Evolutionary conservation across 1,139 yeast species (phyloP), one percentile per base, ranked within the genome.

Genomic region (Blastobotrys elegans): DNA sequence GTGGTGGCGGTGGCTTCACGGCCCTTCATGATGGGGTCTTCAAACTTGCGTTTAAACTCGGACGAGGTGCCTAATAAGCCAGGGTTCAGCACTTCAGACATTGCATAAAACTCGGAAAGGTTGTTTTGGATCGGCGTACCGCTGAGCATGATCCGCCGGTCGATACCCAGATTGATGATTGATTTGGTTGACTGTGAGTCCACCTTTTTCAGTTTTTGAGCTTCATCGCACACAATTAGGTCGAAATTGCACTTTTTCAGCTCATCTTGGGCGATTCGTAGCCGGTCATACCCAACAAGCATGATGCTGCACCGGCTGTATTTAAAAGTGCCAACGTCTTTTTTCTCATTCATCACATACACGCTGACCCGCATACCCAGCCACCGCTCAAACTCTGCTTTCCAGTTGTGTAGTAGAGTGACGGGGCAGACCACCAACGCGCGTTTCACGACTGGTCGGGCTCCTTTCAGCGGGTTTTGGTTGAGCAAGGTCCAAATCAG

Each of bases 121-220:
- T 92, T 96, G 64, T 92, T 92, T 63, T 92, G 98, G 30, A 92
- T 87, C 0, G 98, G 98, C 0, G 98, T 92, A 0, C 98, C 98
- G 0, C 96, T 80, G 8, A 92, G 68, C 18, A 92, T 62, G 3
- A 92, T 69, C 54, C 82, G 78, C 43, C 72, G 76, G 13, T 73
- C 71, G 3, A 86, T 74, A 35, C 79, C 71, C 22, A 90, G 66
- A 1, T 71, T 66, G 38, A 76, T 76, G 44, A 90, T 70, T 0
- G 80, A 77, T 52, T 79, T 80, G 47, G 88, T 71, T 0, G 85
- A 80, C 62, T 88, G 88, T 52, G 85, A 87, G 13, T 64, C 59
- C 0, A 63, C 49, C 14, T 64, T 84, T 58, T 90, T 90, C 53
- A 90, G 71, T 45, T 95, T 72, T 63, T 90, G 97, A 2, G 97